These are phyloP conservation scores for Trichoderma arundinaceum DNA, from an alignment of 2,329 filamentous ascomycete genomes.

Conservation along the genomic window DNA sequence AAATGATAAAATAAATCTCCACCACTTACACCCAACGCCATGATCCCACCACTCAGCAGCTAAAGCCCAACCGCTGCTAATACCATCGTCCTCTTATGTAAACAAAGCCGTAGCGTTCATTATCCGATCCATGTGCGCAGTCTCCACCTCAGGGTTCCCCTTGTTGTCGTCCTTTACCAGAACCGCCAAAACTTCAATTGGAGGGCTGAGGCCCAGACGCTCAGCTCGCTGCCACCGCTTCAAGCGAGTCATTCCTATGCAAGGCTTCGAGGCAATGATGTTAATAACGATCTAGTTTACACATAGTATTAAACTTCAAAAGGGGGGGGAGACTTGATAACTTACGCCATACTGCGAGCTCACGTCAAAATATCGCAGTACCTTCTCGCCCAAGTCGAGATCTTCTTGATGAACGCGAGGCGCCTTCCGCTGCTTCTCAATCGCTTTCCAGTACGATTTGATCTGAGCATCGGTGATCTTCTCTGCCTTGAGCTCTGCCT, in stretches of 20 bases:
- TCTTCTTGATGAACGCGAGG: constrained; percentile 78
- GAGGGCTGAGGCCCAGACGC: constrained; percentile 80
- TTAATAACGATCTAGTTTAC: background rate
- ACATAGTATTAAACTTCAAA: background rate
- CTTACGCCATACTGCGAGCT: constrained; percentile 89
- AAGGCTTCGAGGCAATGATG: constrained; percentile 65
- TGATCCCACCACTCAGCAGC: constrained; percentile 26
- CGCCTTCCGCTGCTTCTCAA: constrained; percentile 72
- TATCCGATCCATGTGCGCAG: constrained; percentile 76
- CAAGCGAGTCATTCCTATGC: constrained; percentile 79
- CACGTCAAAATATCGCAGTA: constrained; percentile 90
- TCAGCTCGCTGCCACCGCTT: constrained; percentile 90
- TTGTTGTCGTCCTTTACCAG: constrained; percentile 72
- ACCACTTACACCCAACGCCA: constrained; percentile 30
- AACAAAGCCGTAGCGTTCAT: constrained; percentile 57
- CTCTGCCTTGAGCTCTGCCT: constrained; percentile 63
- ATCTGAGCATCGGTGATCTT: constrained; percentile 72
- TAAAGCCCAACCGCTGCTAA: background rate
- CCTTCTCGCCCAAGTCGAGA: constrained; percentile 77
- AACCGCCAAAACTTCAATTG: constrained; percentile 87
- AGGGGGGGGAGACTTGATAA: constrained; percentile 37
- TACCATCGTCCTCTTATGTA: constrained; percentile 37
- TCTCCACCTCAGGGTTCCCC: constrained; percentile 60
- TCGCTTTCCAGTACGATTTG: constrained; percentile 74
- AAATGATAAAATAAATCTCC: background rate